These are phyloP conservation scores for Peziza echinospora DNA, from an alignment of 495 filamentous ascomycete genomes.

Conservation along the genomic window DNA sequence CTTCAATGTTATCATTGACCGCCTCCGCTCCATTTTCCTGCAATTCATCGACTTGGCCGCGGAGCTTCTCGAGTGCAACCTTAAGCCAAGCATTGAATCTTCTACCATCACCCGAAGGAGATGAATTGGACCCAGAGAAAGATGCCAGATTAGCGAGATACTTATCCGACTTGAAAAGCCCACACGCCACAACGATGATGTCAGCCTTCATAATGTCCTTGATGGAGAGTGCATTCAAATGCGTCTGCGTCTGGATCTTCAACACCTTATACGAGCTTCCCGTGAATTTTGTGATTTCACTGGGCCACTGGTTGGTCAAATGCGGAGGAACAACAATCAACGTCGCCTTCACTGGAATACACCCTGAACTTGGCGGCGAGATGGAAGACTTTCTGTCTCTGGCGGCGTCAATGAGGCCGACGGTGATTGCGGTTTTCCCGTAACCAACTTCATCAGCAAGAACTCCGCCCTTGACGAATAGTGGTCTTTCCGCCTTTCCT, in stretches of 20 bases:
- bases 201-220: conserved; percentile 28
- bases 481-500: conserved; percentile 30
- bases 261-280: conserved; percentile 26
- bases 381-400: background rate
- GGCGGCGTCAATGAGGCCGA: conserved; percentile 40
- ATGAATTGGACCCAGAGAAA: conserved; percentile 30
- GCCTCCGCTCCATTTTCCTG: conserved; percentile 8
- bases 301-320: conserved; percentile 44
- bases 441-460: conserved; percentile 60
- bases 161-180: conserved; percentile 23
- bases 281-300: conserved; percentile 40
- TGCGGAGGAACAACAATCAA: conserved; percentile 44
- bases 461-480: conserved; percentile 41
- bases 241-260: conserved; percentile 18
- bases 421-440: conserved; percentile 57
- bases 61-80: conserved; percentile 23
- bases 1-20: background rate
- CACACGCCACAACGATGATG: conserved; percentile 33
- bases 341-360: conserved; percentile 38
- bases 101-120: conserved; percentile 24
- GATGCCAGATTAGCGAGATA: conserved; percentile 31
- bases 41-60: conserved; percentile 22
- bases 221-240: conserved; percentile 24
- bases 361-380: conserved; percentile 14
- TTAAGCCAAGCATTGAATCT: conserved; percentile 36